These are phyloP conservation scores for Manihot esculenta DNA, from an alignment of 441 rosid species.

Conservation along the genomic window DNA sequence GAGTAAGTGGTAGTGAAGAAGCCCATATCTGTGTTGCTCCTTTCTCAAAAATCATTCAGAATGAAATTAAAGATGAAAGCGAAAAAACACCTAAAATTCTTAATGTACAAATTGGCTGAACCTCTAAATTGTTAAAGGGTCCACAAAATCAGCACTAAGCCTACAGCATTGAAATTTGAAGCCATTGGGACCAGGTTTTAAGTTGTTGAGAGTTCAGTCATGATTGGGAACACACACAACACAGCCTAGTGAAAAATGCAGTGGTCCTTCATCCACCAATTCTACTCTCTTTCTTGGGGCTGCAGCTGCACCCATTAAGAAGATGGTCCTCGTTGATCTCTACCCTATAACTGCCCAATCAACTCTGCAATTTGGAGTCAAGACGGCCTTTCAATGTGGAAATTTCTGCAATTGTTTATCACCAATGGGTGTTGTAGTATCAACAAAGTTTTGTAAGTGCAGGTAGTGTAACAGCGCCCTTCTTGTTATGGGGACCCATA, in stretches of 20 bases:
- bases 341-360: no score
- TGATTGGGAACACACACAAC: not conserved
- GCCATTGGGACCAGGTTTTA: not conserved
- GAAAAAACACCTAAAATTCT: conserved; percentile 34
- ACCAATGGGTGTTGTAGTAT: no score
- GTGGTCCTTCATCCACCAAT: conserved; percentile 25
- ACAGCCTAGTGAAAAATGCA: not conserved
- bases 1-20: conserved; percentile 2
- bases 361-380: no score
- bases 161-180: no score
- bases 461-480: no score
- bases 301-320: conserved; percentile 17
- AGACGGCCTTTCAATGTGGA: no score
- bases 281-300: no score
- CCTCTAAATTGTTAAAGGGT: conserved; percentile 28
- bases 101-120: conserved; percentile 21
- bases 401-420: no score
- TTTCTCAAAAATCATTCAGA: not conserved
- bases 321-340: conserved; percentile 21
- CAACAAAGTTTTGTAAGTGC: no score
- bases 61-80: conserved; percentile 37
- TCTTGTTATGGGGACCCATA: no score
- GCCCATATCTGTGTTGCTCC: not conserved
- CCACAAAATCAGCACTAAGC: conserved; percentile 38
- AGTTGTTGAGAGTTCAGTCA: conserved; percentile 24